A percentile compares a stretch with the other conserved stretches of the same genome.
phyloP scores from a whole-genome alignment of 2,329 filamentous ascomycete species.

The Grosmannia penicillata region DNA sequence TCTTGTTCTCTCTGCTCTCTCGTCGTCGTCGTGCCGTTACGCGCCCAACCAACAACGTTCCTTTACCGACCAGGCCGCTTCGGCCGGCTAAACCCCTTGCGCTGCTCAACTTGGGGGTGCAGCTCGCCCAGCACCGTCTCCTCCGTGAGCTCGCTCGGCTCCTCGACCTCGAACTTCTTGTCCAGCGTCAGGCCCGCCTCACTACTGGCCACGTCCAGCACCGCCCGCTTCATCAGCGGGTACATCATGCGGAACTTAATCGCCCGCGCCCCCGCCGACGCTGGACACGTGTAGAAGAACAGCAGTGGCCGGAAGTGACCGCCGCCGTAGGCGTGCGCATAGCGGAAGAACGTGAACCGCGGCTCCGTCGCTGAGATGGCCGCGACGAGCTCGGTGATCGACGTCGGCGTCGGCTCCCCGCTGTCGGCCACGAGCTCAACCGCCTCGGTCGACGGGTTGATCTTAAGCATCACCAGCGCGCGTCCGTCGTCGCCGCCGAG shows the following conservation, averaged over 20 bases:
- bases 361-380: constrained; percentile 55
- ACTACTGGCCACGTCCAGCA: constrained; percentile 48
- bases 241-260: constrained; percentile 83
- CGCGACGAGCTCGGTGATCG: constrained; percentile 40
- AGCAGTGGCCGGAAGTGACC: constrained; percentile 43
- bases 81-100: constrained; percentile 59
- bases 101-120: constrained; percentile 49
- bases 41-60: too few relatives aligned
- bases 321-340: constrained; percentile 40
- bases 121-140: constrained; percentile 50
- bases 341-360: constrained; percentile 65
- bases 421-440: constrained; percentile 48
- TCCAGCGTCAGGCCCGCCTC: constrained; percentile 51
- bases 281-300: constrained; percentile 73
- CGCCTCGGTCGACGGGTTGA: constrained; percentile 54
- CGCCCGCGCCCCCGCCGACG: constrained; percentile 44
- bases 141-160: constrained; percentile 57
- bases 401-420: constrained; percentile 28
- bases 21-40: background rate
- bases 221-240: constrained; percentile 53
- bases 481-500: constrained; percentile 37
- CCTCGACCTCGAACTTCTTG: constrained; percentile 56
- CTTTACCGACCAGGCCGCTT: constrained; percentile 61
- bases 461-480: constrained; percentile 50
- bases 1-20: background rate